phyloP scores from a whole-genome alignment of 495 filamentous ascomycete genomes.

The Penicillium herquei region DNA sequence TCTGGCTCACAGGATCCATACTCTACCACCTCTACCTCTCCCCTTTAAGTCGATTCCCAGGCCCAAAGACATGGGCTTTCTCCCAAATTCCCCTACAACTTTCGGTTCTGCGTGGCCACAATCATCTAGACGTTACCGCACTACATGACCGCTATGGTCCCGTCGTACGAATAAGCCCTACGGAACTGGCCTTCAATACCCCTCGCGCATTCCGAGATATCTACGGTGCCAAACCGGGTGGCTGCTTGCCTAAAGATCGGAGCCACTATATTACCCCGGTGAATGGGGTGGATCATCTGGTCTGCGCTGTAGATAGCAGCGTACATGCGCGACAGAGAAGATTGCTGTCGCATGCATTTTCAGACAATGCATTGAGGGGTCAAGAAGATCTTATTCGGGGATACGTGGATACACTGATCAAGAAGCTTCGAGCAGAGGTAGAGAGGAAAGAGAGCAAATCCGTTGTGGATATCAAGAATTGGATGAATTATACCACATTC shows the following conservation, averaged over 20 bases:
- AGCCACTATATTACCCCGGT: conserved; percentile 20
- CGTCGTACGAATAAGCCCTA: conserved; percentile 55
- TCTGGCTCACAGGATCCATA: conserved; percentile 12
- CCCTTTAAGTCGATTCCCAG: conserved; percentile 50
- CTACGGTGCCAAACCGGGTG: conserved; percentile 46
- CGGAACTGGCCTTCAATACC: conserved; percentile 54
- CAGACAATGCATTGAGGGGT: conserved; percentile 42
- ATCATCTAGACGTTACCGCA: conserved; percentile 19
- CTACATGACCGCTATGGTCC: conserved; percentile 43
- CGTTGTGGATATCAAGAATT: conserved; percentile 21
- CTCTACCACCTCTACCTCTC: conserved; percentile 52
- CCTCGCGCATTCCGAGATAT: conserved; percentile 58
- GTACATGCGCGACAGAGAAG: conserved; percentile 37
- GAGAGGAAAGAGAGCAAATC: neutral
- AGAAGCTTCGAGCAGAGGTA: conserved; percentile 15
- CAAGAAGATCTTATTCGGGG: conserved; percentile 36
- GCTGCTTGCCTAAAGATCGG: conserved; percentile 23
- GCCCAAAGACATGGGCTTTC: conserved; percentile 45
- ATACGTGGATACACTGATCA: conserved; percentile 42
- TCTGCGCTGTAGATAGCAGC: conserved; percentile 18
- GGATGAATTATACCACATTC: conserved; percentile 44
- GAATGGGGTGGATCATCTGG: conserved; percentile 23
- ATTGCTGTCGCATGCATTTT: conserved; percentile 46
- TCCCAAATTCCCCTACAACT: conserved; percentile 35
- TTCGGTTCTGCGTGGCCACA: conserved; percentile 21